These are phyloP conservation scores for Paracorniculantispora psalliotae DNA, from an alignment of 2,329 filamentous ascomycete species.

Conservation along the genomic window DNA sequence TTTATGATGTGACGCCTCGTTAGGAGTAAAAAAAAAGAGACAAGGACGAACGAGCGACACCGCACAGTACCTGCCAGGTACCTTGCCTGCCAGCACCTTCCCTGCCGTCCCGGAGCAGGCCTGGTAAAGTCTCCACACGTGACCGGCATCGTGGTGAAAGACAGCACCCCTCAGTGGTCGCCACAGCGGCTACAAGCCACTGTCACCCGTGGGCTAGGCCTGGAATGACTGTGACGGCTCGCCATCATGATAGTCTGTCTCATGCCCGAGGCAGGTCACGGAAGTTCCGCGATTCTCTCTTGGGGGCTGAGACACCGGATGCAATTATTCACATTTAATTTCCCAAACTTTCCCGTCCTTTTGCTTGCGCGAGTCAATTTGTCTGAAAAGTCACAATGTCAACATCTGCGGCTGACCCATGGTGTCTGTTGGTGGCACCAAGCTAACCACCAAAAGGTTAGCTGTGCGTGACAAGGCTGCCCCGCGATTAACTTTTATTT, in stretches of 20 bases:
- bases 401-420: too few relatives aligned
- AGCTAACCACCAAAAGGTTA: too few relatives aligned
- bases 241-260: not conserved
- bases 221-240: not conserved
- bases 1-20: not conserved
- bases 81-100: not conserved
- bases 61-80: not conserved
- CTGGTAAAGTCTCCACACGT: not conserved
- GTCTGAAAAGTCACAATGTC: too few relatives aligned
- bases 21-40: not conserved
- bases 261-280: not conserved
- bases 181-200: not conserved
- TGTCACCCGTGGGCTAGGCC: not conserved
- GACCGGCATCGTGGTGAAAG: not conserved
- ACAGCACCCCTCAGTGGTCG: not conserved
- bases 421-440: too few relatives aligned
- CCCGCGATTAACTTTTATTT: too few relatives aligned
- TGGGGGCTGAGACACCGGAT: conserved; percentile 6
- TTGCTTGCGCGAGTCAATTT: too few relatives aligned
- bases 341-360: not conserved
- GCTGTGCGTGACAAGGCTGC: too few relatives aligned
- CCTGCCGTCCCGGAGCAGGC: not conserved
- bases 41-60: not conserved
- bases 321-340: not conserved
- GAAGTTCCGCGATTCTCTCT: not conserved